Percentiles rank a stretch among this genome's conserved stretches.
phyloP scores from a whole-genome alignment of 495 filamentous ascomycete genomes.

The Daldinia childiae region DNA sequence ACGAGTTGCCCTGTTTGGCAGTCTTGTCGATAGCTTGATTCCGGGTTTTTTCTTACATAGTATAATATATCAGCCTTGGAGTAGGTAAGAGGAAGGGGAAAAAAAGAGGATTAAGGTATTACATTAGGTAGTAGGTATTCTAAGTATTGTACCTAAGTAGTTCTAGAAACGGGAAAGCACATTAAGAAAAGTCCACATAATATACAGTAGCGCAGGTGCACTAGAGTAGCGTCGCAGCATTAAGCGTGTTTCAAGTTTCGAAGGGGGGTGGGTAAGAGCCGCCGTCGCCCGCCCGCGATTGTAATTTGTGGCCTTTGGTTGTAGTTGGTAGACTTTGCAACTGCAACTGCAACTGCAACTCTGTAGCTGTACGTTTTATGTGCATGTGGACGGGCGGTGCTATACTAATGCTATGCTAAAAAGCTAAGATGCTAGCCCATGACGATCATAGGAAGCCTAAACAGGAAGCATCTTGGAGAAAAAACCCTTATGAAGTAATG shows the following conservation, averaged over 20 bases:
- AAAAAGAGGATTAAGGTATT: neutral
- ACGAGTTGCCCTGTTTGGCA: conserved; percentile 33
- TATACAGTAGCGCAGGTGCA: conserved; percentile 9
- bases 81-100: neutral
- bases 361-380: neutral
- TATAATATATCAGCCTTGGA: conserved; percentile 19
- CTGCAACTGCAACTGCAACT: neutral
- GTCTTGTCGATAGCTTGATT: conserved; percentile 23
- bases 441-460: neutral
- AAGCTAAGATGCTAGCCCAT: neutral
- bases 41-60: conserved; percentile 29
- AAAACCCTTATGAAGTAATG: neutral
- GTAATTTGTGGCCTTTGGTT: neutral
- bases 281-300: conserved; percentile 14
- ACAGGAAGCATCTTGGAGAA: conserved; percentile 3
- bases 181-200: conserved; percentile 4
- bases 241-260: conserved; percentile 45
- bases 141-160: neutral
- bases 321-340: neutral
- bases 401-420: neutral
- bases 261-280: conserved; percentile 28
- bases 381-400: neutral
- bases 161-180: conserved; percentile 1
- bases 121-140: neutral
- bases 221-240: conserved; percentile 42